Conservation (phyloP, 768 basidiomycete genomes). For the Sistotremastrum niveocremeum region DNA sequence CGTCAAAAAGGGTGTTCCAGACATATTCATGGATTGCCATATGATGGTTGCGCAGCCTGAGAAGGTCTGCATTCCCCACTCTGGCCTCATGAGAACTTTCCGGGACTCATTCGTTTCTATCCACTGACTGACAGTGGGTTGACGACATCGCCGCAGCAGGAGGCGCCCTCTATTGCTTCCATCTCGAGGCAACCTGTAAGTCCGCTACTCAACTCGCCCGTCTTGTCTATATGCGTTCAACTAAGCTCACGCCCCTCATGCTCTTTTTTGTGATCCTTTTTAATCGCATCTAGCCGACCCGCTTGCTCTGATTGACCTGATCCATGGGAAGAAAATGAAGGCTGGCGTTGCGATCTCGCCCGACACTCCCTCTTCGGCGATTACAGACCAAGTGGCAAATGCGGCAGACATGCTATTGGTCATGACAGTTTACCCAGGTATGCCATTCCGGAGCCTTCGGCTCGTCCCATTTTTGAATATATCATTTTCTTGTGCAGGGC, state of each 20-base stretch:
- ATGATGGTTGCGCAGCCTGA: slow-evolving; percentile 98
- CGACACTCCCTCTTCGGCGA: slow-evolving; percentile 77
- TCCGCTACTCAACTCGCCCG: slow-evolving; percentile 5
- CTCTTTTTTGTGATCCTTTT: neutral
- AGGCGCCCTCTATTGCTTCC: slow-evolving; percentile 91
- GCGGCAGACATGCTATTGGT: slow-evolving; percentile 91
- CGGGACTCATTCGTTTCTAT: neutral
- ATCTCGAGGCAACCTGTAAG: slow-evolving; percentile 84
- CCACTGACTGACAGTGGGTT: slow-evolving; percentile 62
- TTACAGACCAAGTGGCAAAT: slow-evolving; percentile 73
- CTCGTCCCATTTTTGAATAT: neutral
- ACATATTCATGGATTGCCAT: slow-evolving; percentile 99
- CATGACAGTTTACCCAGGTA: slow-evolving; percentile 95
- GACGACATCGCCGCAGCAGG: slow-evolving; percentile 92
- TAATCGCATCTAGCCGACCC: slow-evolving; percentile 43
- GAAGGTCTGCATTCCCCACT: slow-evolving; percentile 36
- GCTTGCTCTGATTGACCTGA: slow-evolving; percentile 60
- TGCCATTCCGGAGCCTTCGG: slow-evolving; percentile 1
- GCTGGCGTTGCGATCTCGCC: slow-evolving; percentile 97
- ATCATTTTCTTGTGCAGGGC: slow-evolving; percentile 31
- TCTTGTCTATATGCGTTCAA: neutral
- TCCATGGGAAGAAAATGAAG: slow-evolving; percentile 77
- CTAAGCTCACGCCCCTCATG: neutral
- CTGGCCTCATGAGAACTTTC: neutral
- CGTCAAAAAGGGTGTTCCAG: slow-evolving; percentile 76